These are phyloP conservation scores for Plantago ovata DNA, from an alignment of 257 asterid species.

Conservation along the genomic window DNA sequence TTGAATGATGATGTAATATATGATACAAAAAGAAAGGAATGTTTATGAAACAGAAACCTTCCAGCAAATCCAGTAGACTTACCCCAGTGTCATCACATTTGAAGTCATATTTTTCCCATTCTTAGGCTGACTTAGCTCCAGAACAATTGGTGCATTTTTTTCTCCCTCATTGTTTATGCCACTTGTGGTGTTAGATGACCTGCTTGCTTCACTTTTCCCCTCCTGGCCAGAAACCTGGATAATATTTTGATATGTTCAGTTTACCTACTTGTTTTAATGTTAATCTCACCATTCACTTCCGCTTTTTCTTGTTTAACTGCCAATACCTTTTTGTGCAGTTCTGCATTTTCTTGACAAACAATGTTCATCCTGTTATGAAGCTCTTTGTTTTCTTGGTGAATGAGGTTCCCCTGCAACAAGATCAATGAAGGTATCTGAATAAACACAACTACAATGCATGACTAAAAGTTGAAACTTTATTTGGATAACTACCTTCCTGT, in stretches of 20 bases:
- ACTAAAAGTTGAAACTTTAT: constrained; percentile 7
- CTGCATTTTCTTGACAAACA: constrained; percentile 40
- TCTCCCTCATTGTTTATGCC: constrained; percentile 17
- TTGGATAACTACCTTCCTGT: constrained; percentile 43
- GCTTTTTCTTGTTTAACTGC: not conserved
- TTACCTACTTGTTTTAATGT: not conserved
- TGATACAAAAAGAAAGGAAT: not conserved
- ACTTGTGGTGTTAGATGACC: constrained; percentile 17
- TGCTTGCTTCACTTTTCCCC: constrained; percentile 26
- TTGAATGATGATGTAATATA: constrained; percentile 3
- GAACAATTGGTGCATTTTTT: constrained; percentile 23
- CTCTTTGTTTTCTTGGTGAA: constrained; percentile 55
- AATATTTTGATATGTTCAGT: constrained; percentile 1
- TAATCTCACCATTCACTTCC: not conserved
- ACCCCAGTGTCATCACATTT: constrained; percentile 35
- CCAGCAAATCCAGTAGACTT: constrained; percentile 11
- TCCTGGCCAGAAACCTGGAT: constrained; percentile 40
- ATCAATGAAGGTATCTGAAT: constrained; percentile 16
- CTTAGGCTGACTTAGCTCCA: constrained; percentile 36
- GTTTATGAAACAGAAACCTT: not conserved
- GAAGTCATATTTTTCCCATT: constrained; percentile 17
- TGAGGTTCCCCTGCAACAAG: constrained; percentile 45
- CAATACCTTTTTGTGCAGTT: constrained; percentile 53
- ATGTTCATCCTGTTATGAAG: constrained; percentile 45
- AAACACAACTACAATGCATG: constrained; percentile 8